Base-by-base conservation (phyloP, 768 basidiomycete genomes). In the Leucosporidium yakuticum region DNA sequence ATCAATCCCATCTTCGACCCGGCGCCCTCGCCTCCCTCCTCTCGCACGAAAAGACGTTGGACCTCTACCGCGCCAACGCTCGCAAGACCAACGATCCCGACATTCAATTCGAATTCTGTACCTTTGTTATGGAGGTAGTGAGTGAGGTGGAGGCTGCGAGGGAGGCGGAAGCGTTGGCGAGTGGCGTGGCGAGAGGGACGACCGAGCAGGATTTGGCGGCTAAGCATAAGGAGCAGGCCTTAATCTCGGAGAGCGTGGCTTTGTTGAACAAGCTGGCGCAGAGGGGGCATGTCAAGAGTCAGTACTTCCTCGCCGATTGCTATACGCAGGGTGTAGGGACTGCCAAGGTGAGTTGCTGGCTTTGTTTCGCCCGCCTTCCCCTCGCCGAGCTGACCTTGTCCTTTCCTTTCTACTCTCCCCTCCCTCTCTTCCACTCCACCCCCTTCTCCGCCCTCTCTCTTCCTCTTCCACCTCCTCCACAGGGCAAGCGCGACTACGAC, bases 71-170 rank as follows among this genome's bases (percentile, higher is more conserved):
- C 57, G 86, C 88, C 54, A 99, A 99, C 79, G 96, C 95, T 39
- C 96, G 95, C 82, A 98, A 98, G 81, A 96, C 94, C 0, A 92
- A 96, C 81, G 92, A 98, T 78, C 94, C 95, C 0, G 91, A 97
- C 76, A 82, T 97, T 64, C 94, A 95, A 78, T 98, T 93, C 82
- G 96, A 99, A 78, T 97, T 99, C 74, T 91, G 95, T 50, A 91
- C 94, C 14, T 97, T 98, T 83, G 93, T 97, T 89, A 89, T 99
- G 77, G 96, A 97, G 76, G 91, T 94, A 59, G 90, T 92, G 59
- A 96, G 95, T 21, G 87, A 87, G 4, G 59, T 74, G 83, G 85
- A 85, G 36, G 90, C 91, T 74, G 69, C 77, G 27, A 70, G 64
- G 47, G 65, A 51, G 1, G n/a, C 71, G 47, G 74, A 74, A 23